A percentile compares a stretch with the other conserved stretches of the same genome.
Evolutionary conservation across 768 basidiomycete genomes (phyloP).

Genomic region (Holtermannia corniformis): DNA sequence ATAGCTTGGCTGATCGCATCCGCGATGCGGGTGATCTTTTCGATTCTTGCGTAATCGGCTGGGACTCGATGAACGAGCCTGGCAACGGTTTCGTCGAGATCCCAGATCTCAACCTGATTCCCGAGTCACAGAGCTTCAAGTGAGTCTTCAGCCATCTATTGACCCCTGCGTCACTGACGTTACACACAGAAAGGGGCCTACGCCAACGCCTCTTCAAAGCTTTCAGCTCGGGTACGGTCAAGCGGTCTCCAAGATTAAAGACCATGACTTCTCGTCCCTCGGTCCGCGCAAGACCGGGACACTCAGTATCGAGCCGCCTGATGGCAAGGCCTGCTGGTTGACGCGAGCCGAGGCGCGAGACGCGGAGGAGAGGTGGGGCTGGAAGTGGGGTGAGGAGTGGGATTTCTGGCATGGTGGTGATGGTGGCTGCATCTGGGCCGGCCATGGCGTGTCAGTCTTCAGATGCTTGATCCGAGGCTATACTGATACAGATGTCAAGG

Average conservation of each 20-base stretch:
- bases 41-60: conserved; percentile 85
- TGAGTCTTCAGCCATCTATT: conserved; percentile 5
- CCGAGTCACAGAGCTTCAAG: conserved; percentile 52
- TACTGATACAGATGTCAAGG: conserved; percentile 18
- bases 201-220: conserved; percentile 75
- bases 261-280: conserved; percentile 67
- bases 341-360: conserved; percentile 45
- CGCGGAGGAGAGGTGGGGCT: conserved; percentile 60
- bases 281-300: conserved; percentile 66
- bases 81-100: conserved; percentile 70
- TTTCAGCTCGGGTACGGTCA: conserved; percentile 82
- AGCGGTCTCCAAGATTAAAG: conserved; percentile 61
- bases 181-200: conserved; percentile 74
- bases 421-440: conserved; percentile 48
- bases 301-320: conserved; percentile 68
- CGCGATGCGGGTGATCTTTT: conserved; percentile 61
- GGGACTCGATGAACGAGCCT: conserved; percentile 96
- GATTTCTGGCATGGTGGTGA: conserved; percentile 49
- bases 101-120: conserved; percentile 57
- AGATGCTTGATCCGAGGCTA: too few relatives aligned
- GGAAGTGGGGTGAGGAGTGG: conserved; percentile 55
- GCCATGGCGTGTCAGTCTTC: conserved; percentile 32
- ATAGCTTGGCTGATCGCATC: conserved; percentile 59
- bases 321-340: conserved; percentile 69
- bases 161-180: too few relatives aligned